Evolutionary conservation across 768 basidiomycete species (phyloP).

Genomic region (Suillus paluster): DNA sequence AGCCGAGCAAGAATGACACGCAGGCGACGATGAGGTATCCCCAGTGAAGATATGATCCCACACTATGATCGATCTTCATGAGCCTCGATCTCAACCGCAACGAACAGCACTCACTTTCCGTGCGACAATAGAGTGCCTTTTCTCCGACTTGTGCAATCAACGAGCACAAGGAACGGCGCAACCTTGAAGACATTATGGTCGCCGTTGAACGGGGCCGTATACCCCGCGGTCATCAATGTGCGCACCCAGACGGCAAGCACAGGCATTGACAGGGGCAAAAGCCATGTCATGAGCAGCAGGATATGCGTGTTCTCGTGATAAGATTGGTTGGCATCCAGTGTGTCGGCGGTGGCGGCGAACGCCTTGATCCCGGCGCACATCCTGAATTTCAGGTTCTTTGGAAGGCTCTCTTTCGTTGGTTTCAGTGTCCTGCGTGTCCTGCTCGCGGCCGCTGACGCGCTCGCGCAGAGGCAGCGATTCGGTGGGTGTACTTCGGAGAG

Average conservation of each 20-base stretch:
- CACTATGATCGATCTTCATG: constrained; percentile 27
- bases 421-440: background rate
- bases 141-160: constrained; percentile 62
- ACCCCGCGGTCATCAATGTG: constrained; percentile 79
- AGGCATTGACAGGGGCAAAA: constrained; percentile 77
- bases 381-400: constrained; percentile 7
- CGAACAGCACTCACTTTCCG: constrained; percentile 39
- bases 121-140: constrained; percentile 41
- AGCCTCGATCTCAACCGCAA: background rate
- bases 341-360: background rate
- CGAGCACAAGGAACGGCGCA: constrained; percentile 64
- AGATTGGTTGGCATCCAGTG: constrained; percentile 25
- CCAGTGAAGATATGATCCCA: constrained; percentile 49
- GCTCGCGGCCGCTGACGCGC: background rate
- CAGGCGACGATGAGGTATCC: constrained; percentile 52
- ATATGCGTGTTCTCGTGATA: constrained; percentile 61
- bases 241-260: constrained; percentile 90
- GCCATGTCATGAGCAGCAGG: constrained; percentile 77
- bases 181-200: constrained; percentile 77
- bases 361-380: background rate
- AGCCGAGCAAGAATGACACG: constrained; percentile 67
- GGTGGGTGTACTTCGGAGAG: constrained; percentile 28
- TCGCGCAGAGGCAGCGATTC: constrained; percentile 26
- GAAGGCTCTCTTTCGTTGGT: constrained; percentile 18
- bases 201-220: constrained; percentile 78